Evolutionary conservation across 75 land plant species (phyloP), one percentile per base, ranked within the genome.

Genomic region (Adiantum capillusveneris): DNA sequence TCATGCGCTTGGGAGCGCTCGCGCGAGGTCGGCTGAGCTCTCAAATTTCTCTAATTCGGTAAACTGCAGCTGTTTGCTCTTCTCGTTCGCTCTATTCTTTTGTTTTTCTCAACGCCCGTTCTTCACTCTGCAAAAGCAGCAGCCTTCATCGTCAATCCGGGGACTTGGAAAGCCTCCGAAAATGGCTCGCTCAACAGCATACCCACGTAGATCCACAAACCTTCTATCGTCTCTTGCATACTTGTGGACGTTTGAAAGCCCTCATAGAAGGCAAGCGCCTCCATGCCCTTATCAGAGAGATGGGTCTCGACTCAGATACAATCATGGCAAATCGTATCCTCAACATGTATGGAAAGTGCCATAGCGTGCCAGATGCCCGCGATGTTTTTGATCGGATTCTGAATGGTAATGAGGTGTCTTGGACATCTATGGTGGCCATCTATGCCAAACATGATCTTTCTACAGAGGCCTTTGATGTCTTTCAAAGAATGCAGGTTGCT

Each of bases 371-470:
- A 46, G 50, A 46, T 46, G 50, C 50, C 17, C 21, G 21, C 2
- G 50, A n/a, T n/a, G 50, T 14, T 14, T 46, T 46, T 21, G 21
- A 21, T 21, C 11, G 14, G 50, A 46, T 46, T 21, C 2, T 53
- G 21, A 34, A 53, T 34, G 28, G 26, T 6, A 42, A 65, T 44
- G 68, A 57, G 20, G 56, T 65, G n/a, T 25, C 63, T n/a, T 65
- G 68, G 68, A 65, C 43, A 0, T 39, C 25, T 3, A 65, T 65
- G 68, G 42, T 65, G 16, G 68, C 45, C 13, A 57, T 44, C n/a
- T 58, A 34, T 43, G 68, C 68, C 24, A 57, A 57, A 56, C 31
- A 44, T 46, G 68, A 64, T 17, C 50, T 6, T 46, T 46, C 50
- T 21, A 46, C 5, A 14, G 50, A 46, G 6, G 50, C 50, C 6